These are phyloP conservation scores for Lactarius quietus DNA, from an alignment of 768 basidiomycete species.

Conservation along the genomic window DNA sequence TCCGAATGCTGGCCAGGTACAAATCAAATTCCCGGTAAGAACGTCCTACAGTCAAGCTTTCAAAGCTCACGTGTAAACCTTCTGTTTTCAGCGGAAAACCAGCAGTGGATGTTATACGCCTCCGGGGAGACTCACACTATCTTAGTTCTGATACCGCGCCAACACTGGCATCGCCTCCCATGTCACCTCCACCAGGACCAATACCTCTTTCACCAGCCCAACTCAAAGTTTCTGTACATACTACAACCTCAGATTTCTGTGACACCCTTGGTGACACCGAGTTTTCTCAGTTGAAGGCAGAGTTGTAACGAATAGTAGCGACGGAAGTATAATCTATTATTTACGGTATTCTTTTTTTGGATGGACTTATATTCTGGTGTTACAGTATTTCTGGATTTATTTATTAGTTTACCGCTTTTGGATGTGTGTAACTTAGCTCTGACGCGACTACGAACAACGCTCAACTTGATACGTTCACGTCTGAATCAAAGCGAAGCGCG, in stretches of 20 bases:
- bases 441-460: too few species aligned
- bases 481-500: too few species aligned
- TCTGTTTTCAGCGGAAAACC: not conserved
- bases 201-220: too few species aligned
- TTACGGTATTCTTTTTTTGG: too few species aligned
- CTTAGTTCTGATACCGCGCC: not conserved
- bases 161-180: not conserved
- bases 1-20: constrained; percentile 5
- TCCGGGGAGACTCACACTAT: not conserved
- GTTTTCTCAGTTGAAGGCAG: not conserved
- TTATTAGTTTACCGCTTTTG: too few species aligned
- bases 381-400: too few species aligned
- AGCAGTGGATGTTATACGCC: not conserved
- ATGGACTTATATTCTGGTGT: too few species aligned
- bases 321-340: too few species aligned
- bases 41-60: too few species aligned
- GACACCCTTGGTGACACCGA: too few species aligned
- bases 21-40: constrained; percentile 1
- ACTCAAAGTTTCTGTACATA: constrained; percentile 7
- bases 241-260: not conserved
- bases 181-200: not conserved
- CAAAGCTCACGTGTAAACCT: not conserved
- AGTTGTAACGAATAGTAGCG: not conserved
- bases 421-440: too few species aligned
- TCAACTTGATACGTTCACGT: too few species aligned